phyloP scores from a whole-genome alignment of 2,329 filamentous ascomycete genomes.

The Corinectria fuckeliana region DNA sequence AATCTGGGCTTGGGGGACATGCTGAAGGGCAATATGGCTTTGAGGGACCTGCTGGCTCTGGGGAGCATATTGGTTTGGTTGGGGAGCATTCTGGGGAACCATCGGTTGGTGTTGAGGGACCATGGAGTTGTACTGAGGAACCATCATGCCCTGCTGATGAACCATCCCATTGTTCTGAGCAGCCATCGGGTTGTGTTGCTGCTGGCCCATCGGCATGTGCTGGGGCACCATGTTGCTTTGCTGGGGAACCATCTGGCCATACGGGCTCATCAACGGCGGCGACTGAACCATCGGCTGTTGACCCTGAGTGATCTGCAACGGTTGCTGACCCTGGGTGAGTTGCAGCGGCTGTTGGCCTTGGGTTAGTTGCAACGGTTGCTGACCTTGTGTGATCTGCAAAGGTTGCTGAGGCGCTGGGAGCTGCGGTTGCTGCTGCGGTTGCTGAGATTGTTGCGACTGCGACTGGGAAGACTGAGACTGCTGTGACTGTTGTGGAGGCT shows the following conservation, averaged over 20 bases:
- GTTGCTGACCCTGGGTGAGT: not conserved
- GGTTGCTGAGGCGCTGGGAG: not conserved
- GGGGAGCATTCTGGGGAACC: not conserved
- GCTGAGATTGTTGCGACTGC: not conserved
- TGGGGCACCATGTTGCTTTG: not conserved
- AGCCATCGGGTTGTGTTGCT: conserved; percentile 11
- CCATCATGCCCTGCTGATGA: conserved; percentile 12
- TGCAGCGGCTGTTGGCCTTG: conserved; percentile 4
- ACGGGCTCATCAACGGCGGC: not conserved
- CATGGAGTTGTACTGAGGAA: not conserved
- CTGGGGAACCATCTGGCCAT: not conserved
- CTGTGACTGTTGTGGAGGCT: conserved; percentile 14
- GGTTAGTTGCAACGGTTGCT: not conserved
- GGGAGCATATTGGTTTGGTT: conserved; percentile 16
- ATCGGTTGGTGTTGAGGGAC: not conserved
- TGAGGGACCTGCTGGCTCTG: conserved; percentile 12
- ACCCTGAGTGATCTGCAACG: not conserved
- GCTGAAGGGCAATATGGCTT: too few relatives aligned
- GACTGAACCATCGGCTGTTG: conserved; percentile 16
- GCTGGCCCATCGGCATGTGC: conserved; percentile 10
- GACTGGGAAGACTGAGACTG: not conserved
- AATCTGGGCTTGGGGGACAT: not conserved
- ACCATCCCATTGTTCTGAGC: conserved; percentile 19
- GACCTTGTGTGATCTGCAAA: not conserved
- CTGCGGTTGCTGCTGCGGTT: conserved; percentile 8